These are phyloP conservation scores for Agrocybe praecox DNA, from an alignment of 768 basidiomycete genomes.

Conservation along the genomic window DNA sequence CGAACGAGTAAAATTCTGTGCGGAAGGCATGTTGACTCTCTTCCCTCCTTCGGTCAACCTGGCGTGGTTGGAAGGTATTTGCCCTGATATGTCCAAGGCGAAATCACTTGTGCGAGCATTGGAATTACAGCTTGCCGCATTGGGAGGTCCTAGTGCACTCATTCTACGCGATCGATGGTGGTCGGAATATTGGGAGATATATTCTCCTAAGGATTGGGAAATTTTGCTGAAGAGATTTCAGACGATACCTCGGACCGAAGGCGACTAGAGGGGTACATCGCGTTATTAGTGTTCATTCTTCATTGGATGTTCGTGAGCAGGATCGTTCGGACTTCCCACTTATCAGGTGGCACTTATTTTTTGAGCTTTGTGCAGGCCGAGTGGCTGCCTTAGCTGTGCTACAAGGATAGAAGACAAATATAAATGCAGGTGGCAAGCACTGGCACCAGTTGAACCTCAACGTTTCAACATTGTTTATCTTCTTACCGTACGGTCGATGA, in stretches of 20 bases:
- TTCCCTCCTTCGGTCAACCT: conserved; percentile 23
- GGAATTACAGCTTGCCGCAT: conserved; percentile 13
- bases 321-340: too few species aligned
- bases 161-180: conserved; percentile 21
- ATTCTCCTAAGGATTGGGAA: conserved; percentile 23
- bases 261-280: too few species aligned
- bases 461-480: too few species aligned
- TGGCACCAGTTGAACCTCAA: too few species aligned
- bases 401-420: too few species aligned
- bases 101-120: conserved; percentile 15
- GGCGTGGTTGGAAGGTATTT: conserved; percentile 14
- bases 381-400: too few species aligned
- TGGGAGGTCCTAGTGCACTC: conserved; percentile 23
- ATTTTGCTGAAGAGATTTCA: conserved; percentile 16
- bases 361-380: too few species aligned
- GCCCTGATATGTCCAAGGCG: conserved; percentile 23
- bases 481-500: too few species aligned
- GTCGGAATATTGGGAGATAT: conserved; percentile 28
- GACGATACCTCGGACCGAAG: background rate
- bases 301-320: too few species aligned
- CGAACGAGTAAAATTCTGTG: conserved; percentile 30
- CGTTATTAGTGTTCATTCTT: too few species aligned
- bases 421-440: too few species aligned
- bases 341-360: too few species aligned
- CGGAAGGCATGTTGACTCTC: conserved; percentile 30